A percentile compares a stretch with the other conserved stretches of the same genome.
phyloP scores from a whole-genome alignment of 768 basidiomycete genomes.

The Boletus edulis region DNA sequence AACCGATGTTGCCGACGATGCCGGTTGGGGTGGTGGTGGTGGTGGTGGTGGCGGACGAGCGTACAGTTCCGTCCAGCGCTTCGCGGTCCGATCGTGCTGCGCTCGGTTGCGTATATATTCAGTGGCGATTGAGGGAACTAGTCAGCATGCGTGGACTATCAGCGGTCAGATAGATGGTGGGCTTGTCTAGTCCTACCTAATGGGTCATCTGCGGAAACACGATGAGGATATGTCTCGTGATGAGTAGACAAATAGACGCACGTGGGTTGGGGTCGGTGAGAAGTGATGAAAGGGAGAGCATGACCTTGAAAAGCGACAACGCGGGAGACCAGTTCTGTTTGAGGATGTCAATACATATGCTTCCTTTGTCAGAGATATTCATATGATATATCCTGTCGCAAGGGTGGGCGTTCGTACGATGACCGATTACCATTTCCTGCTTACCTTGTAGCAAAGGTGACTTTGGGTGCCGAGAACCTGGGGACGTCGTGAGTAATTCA shows the following conservation, averaged over 20 bases:
- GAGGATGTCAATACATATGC: constrained; percentile 86
- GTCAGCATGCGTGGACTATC: background rate
- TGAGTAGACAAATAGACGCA: constrained; percentile 37
- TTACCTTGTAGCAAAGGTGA: constrained; percentile 72
- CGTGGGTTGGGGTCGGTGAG: constrained; percentile 94
- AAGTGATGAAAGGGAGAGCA: constrained; percentile 89
- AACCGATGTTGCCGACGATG: constrained; percentile 10
- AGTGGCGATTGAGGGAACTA: constrained; percentile 70
- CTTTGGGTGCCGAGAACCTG: constrained; percentile 79
- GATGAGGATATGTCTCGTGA: constrained; percentile 3
- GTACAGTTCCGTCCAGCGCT: constrained; percentile 73
- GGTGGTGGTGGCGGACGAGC: constrained; percentile 45
- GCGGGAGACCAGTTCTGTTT: constrained; percentile 96
- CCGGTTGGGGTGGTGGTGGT: constrained; percentile 14
- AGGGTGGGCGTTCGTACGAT: background rate
- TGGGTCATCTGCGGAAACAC: constrained; percentile 54
- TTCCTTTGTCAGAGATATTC: constrained; percentile 80
- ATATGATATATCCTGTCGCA: constrained; percentile 78
- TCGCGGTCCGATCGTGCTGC: constrained; percentile 74
- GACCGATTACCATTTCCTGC: constrained; percentile 8
- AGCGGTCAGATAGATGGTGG: background rate
- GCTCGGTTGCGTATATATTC: constrained; percentile 65
- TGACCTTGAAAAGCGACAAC: constrained; percentile 89
- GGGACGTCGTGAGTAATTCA: background rate
- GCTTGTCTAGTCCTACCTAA: constrained; percentile 44